Percentiles rank a stretch among this genome's conserved stretches.
Conservation (phyloP, 495 filamentous ascomycete genomes). For the Astrocystis sublimbata region DNA sequence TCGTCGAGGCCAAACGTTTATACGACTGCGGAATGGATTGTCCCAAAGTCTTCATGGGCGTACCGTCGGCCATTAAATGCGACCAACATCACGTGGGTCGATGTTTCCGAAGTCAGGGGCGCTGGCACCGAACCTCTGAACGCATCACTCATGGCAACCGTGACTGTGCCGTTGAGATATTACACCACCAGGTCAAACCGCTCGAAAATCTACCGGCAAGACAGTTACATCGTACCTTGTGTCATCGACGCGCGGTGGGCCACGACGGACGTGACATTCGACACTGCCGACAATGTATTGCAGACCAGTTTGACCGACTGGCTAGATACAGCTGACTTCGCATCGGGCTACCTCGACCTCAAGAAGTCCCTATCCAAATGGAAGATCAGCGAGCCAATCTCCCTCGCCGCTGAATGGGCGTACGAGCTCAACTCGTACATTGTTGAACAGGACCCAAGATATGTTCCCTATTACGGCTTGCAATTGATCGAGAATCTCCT, state of each 20-base stretch:
- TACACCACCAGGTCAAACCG: background rate
- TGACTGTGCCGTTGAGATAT: background rate
- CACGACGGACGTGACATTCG: slow-evolving; percentile 4
- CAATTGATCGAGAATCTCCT: background rate
- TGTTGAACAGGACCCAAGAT: background rate
- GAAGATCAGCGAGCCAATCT: background rate
- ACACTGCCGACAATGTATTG: background rate
- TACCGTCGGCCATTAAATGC: background rate
- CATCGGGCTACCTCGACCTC: background rate
- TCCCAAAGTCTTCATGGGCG: background rate
- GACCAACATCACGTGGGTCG: slow-evolving; percentile 11
- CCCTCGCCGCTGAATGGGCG: background rate
- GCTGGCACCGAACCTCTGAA: background rate
- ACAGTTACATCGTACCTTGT: background rate
- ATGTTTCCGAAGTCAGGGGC: background rate
- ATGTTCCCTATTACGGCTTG: background rate
- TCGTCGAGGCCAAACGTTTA: background rate
- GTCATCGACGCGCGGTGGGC: slow-evolving; percentile 15
- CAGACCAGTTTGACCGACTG: slow-evolving; percentile 3
- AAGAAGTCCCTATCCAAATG: background rate
- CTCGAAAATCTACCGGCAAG: background rate
- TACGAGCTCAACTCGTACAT: background rate
- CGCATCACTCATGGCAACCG: background rate
- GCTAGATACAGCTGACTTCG: background rate
- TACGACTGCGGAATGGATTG: background rate